Evolutionary conservation across 805 yeast species (phyloP), one percentile per base, ranked within the genome.

Genomic region (Candida coquimbonensis): DNA sequence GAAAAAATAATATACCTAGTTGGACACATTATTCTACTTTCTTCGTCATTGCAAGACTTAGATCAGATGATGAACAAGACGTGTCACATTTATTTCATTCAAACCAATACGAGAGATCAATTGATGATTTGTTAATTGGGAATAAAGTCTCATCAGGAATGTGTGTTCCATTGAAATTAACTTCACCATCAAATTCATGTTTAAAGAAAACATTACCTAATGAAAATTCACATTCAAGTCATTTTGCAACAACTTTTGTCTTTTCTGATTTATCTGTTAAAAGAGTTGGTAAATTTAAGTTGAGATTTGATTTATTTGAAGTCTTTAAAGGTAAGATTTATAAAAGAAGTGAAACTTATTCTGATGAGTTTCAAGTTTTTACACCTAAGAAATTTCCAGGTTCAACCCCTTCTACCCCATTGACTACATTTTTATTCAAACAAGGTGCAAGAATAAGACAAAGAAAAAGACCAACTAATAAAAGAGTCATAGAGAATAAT

Each of bases 331-430:
- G 59, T 7, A 49, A 53, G n/a, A 52, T 61, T 11, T 39, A 31
- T 14, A 52, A 54, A 48, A 49, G 55, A 36, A 44, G 44, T 44
- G 47, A 49, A 19, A 24, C 48, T 3, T 17, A 38, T 2, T 56
- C 62, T 8, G 49, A 51, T 32, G 53, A 45, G 9, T 57, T 62
- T 33, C 58, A 55, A 24, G 62, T 61, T 8, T 61, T 46, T 39
- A 57, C 63, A 5, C 65, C 63, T 27, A 62, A 62, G 50, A 62
- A 61, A 42, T 62, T 61, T 45, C 65, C 65, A 3, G 66, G 66
- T 3, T 54, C 64, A 3, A 44, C 53, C 7, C 52, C 60, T 0
- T 56, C 63, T 5, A 59, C 65, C 1, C 52, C 59, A 25, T 42
- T 62, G 34, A 58, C 64, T 4, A 47, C 53, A n/a, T 62, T 60